Conservation (phyloP, 345 rosid species). For the Eucalyptus curtisii region DNA sequence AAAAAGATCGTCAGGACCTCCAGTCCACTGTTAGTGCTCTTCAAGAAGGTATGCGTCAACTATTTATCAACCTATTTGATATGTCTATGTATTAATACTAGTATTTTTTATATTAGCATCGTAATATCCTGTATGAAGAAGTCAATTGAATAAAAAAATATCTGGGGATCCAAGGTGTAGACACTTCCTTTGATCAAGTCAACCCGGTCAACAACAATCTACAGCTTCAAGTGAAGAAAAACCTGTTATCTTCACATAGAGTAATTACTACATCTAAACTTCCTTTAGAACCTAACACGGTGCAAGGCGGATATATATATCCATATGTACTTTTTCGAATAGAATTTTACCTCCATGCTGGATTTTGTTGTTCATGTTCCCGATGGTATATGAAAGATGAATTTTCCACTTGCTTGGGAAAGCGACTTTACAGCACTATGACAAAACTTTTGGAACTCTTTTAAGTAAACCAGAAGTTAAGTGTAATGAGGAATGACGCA, state of each 20-base stretch:
- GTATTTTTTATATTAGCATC: not conserved
- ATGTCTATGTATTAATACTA: not conserved
- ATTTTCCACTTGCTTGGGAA: not conserved
- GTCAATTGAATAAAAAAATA: not conserved
- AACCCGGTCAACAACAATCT: not conserved
- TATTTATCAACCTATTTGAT: not conserved
- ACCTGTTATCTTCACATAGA: not conserved
- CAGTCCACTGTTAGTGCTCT: conserved; percentile 79
- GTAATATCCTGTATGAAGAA: not conserved
- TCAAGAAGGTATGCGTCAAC: conserved; percentile 53
- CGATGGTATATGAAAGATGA: not conserved
- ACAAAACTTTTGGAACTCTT: not conserved
- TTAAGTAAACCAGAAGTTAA: not conserved
- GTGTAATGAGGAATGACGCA: not conserved
- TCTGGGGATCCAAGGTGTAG: not conserved
- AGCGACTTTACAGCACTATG: not conserved
- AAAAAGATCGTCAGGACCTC: conserved; percentile 86
- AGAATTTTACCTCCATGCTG: not conserved
- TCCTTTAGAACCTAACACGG: not conserved
- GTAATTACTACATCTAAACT: not conserved
- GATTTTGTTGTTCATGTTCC: not conserved
- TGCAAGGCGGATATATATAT: not conserved
- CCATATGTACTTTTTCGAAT: not conserved
- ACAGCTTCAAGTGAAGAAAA: not conserved
- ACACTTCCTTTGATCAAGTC: not conserved